Conservation (phyloP, 1,139 yeast species). For the Keqinozyma sinolaborantium region DNA sequence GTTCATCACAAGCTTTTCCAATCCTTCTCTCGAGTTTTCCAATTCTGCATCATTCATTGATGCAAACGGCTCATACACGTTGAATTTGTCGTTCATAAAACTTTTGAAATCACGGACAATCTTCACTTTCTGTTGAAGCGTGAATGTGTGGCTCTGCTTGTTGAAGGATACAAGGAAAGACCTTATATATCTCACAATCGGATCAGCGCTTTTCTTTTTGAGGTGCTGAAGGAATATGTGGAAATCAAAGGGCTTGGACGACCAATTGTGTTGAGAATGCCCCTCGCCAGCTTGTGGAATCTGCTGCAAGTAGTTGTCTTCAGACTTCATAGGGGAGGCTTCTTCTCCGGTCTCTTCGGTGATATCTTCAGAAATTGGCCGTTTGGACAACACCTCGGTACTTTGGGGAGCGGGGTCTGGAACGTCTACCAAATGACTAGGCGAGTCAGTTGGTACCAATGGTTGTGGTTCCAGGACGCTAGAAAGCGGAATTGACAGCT, state of each 20-base stretch:
- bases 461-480: neutral
- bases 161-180: constrained; percentile 76
- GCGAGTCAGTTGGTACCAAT: neutral
- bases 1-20: constrained; percentile 91
- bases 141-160: constrained; percentile 59
- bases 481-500: too few relatives aligned
- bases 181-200: constrained; percentile 80
- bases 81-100: constrained; percentile 68
- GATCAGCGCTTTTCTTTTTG: constrained; percentile 77
- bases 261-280: constrained; percentile 27
- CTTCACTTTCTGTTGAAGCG: constrained; percentile 73
- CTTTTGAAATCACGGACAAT: constrained; percentile 68
- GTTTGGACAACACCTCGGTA: neutral
- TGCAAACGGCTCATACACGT: constrained; percentile 69
- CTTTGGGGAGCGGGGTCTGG: too few relatives aligned
- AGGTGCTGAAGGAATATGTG: constrained; percentile 73
- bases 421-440: too few relatives aligned
- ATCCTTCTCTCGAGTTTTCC: constrained; percentile 81
- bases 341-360: constrained; percentile 2
- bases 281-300: constrained; percentile 16
- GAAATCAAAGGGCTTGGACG: constrained; percentile 69
- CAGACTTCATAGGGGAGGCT: constrained; percentile 1
- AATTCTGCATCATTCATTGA: constrained; percentile 56
- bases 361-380: constrained; percentile 4
- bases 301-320: constrained; percentile 8